A percentile compares a stretch with the other conserved stretches of the same genome.
These are phyloP conservation scores for Kwoniella sp. DNA, from an alignment of 768 basidiomycete genomes.

Conservation along the genomic window DNA sequence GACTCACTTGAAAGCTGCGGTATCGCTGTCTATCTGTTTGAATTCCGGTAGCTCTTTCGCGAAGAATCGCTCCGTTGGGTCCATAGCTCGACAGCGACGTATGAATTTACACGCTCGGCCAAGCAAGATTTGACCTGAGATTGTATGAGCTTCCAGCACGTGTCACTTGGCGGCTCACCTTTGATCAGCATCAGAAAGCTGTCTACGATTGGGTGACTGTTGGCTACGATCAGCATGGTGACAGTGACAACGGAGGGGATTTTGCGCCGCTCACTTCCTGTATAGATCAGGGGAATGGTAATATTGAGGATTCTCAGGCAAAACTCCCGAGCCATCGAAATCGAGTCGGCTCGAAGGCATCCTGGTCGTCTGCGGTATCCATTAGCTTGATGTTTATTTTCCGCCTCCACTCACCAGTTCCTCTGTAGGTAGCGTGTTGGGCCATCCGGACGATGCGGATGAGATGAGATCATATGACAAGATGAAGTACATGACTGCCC, in stretches of 20 bases:
- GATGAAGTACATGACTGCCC: constrained; percentile 31
- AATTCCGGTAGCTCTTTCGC: constrained; percentile 26
- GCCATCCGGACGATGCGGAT: constrained; percentile 38
- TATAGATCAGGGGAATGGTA: constrained; percentile 32
- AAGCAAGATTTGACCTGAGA: constrained; percentile 25
- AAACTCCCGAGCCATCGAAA: constrained; percentile 20
- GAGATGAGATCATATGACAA: constrained; percentile 33
- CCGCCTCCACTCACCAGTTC: constrained; percentile 38
- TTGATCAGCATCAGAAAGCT: constrained; percentile 33
- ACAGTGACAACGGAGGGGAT: neutral
- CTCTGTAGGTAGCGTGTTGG: constrained; percentile 30
- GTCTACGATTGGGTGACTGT: constrained; percentile 38
- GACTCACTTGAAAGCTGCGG: constrained; percentile 33
- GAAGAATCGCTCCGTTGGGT: constrained; percentile 9
- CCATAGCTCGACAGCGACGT: constrained; percentile 17
- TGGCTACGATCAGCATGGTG: neutral
- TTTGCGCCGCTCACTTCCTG: constrained; percentile 25
- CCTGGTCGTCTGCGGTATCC: constrained; percentile 14
- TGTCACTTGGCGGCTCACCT: constrained; percentile 5
- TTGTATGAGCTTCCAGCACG: constrained; percentile 5
- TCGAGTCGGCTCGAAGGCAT: constrained; percentile 25
- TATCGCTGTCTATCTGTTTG: constrained; percentile 30
- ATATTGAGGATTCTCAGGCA: constrained; percentile 30
- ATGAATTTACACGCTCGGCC: constrained; percentile 24
- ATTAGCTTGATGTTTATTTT: neutral